phyloP scores from a whole-genome alignment of 768 basidiomycete species.

The Cantharellus cinnabarinus region DNA sequence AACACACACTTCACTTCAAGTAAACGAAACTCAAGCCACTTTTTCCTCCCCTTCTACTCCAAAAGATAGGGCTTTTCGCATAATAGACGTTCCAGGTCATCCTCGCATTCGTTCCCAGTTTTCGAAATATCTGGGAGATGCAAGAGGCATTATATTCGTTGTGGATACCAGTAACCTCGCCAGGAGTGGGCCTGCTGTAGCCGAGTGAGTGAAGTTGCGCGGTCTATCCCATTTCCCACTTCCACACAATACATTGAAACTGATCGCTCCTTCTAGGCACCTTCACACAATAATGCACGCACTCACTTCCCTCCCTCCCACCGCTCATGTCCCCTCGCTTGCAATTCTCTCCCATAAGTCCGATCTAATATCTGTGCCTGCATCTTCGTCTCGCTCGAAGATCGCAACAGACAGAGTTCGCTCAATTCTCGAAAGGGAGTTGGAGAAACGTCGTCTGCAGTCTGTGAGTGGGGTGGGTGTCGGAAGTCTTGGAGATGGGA shows the following conservation, averaged over 20 bases:
- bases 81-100: conserved; percentile 72
- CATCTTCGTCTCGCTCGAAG: conserved; percentile 20
- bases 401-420: conserved; percentile 32
- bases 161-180: conserved; percentile 65
- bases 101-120: conserved; percentile 61
- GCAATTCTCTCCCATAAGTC: conserved; percentile 57
- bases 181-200: conserved; percentile 49
- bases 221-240: neutral
- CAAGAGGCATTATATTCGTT: conserved; percentile 53
- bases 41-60: conserved; percentile 23
- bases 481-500: conserved; percentile 43
- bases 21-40: conserved; percentile 30
- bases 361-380: conserved; percentile 36
- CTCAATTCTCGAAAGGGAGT: conserved; percentile 62
- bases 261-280: conserved; percentile 26
- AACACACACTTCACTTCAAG: conserved; percentile 62
- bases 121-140: conserved; percentile 36
- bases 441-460: conserved; percentile 43
- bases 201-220: conserved; percentile 40
- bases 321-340: conserved; percentile 37
- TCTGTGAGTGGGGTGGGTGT: conserved; percentile 32
- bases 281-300: conserved; percentile 52
- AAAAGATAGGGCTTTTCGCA: conserved; percentile 8
- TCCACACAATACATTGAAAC: neutral
- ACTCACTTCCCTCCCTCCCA: conserved; percentile 52